phyloP scores from a whole-genome alignment of 2,329 filamentous ascomycete species.

The Fusarium begoniae region DNA sequence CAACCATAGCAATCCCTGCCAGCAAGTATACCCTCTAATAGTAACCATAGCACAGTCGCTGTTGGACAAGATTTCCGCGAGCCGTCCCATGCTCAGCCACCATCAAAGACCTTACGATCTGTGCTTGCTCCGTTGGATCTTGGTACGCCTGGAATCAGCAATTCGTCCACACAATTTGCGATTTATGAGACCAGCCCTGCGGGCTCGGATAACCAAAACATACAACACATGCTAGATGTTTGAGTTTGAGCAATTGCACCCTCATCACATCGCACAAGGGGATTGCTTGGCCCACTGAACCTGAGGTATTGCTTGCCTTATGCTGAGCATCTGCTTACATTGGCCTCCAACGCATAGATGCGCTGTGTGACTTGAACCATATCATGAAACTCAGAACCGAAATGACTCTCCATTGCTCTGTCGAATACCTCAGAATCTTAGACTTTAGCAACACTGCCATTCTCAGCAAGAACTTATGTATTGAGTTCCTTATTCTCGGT shows the following conservation, averaged over 20 bases:
- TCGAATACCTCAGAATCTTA: neutral
- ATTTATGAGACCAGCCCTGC: conserved; percentile 13
- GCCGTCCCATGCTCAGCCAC: neutral
- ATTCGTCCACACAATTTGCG: conserved; percentile 8
- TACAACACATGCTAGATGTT: conserved; percentile 25
- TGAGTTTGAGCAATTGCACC: conserved; percentile 22
- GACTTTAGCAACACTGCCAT: neutral
- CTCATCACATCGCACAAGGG: conserved; percentile 30
- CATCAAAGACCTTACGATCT: neutral
- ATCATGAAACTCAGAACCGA: conserved; percentile 15
- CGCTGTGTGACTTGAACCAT: conserved; percentile 6
- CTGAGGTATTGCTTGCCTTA: conserved; percentile 8
- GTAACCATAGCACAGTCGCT: neutral
- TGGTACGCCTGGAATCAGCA: neutral
- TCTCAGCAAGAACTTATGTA: neutral
- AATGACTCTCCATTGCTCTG: neutral
- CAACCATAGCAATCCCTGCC: neutral
- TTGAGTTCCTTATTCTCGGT: neutral
- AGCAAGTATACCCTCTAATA: neutral
- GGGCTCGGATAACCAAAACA: conserved; percentile 24
- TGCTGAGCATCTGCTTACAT: neutral
- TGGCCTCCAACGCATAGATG: neutral
- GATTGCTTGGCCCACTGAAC: conserved; percentile 2
- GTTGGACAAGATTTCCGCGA: conserved; percentile 1
- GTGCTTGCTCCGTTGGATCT: conserved; percentile 1